Percentiles rank a stretch among this genome's conserved stretches.
Conservation (phyloP, 129 eudicot species). For the Oenanthe sinensis region DNA sequence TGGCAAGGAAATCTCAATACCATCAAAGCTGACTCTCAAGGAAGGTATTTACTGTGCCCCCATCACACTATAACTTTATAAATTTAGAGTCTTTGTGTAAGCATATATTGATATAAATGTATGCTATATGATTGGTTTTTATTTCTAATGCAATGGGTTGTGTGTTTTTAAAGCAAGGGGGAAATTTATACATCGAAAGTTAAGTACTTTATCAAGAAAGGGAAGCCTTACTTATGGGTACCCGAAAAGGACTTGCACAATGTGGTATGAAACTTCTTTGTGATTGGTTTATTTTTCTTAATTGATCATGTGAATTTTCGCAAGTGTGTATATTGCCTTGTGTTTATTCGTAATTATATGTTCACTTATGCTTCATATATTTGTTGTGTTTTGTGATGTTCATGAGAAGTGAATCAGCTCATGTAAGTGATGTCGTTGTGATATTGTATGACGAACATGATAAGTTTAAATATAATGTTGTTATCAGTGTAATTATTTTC, state of each 20-base stretch:
- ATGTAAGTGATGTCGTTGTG: no score
- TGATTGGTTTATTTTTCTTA: not conserved
- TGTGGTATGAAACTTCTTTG: conserved; percentile 39
- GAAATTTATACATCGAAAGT: conserved; percentile 77
- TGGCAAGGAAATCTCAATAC: conserved; percentile 87
- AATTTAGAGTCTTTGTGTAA: no score
- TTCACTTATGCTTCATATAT: not conserved
- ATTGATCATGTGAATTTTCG: not conserved
- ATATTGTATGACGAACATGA: no score
- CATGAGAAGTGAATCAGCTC: not conserved
- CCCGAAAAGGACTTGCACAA: conserved; percentile 73
- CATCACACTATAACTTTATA: not conserved
- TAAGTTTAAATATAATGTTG: not conserved
- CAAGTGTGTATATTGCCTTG: not conserved
- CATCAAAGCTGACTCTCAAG: conserved; percentile 62
- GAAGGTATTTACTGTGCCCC: conserved; percentile 38
- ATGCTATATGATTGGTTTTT: no score
- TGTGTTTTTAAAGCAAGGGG: conserved; percentile 38
- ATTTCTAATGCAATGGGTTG: not conserved
- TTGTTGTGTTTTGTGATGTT: no score
- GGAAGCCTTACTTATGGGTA: conserved; percentile 79
- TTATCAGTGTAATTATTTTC: not conserved
- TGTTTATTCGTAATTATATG: not conserved
- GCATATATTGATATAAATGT: no score
- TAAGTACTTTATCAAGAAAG: conserved; percentile 63